Evolutionary conservation across 2,329 filamentous ascomycete species (phyloP), one percentile per base, ranked within the genome.

Genomic region (Penicillium sumatraense): DNA sequence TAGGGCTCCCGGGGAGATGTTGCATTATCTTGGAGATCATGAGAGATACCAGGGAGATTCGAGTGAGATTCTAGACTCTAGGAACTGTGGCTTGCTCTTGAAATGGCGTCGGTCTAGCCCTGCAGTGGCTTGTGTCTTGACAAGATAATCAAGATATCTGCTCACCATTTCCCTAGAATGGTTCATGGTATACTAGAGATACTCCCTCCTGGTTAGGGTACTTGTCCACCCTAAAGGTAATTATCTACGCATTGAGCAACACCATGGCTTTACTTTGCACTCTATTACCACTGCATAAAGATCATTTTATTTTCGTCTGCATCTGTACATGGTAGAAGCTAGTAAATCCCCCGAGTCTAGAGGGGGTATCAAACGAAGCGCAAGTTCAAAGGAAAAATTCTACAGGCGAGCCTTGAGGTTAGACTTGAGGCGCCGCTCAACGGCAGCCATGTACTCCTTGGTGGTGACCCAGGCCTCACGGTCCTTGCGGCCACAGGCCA

Each of bases 381-480:
- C 35, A 55, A 42, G 16, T 36, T 16, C 54, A 57, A 49, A 31
- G 48, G 36, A 41, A 53, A 54, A 54, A 55, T 48, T 71, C 59
- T 72, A 73, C 49, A 74, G 63, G 45, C 68, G 68, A 44, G 72
- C 58, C 66, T 71, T 72, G 45, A 96, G 80, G 66, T 86, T 86
- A 62, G 80, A 80, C 86, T 93, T 93, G 80, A 99, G 83, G 71
- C 92, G 83, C 78, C 86, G 88, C 87, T 98, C 93, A 48, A 98
- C 93, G 36, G 93, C 93, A 71, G 89, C 86, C 72, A 99, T 80
- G 81, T 98, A 99, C 81, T 96, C 89, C 66, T 83, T 85, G 54
- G 93, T 98, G 50, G 92, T 97, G 66, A 96, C 95, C 79, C 93
- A 98, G 72, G 91, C 88, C 68, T 86, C 86, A 64, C 90, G 86